These are phyloP conservation scores for Dianthus caryophyllus DNA, from an alignment of 148 eudicot species.

Conservation along the genomic window DNA sequence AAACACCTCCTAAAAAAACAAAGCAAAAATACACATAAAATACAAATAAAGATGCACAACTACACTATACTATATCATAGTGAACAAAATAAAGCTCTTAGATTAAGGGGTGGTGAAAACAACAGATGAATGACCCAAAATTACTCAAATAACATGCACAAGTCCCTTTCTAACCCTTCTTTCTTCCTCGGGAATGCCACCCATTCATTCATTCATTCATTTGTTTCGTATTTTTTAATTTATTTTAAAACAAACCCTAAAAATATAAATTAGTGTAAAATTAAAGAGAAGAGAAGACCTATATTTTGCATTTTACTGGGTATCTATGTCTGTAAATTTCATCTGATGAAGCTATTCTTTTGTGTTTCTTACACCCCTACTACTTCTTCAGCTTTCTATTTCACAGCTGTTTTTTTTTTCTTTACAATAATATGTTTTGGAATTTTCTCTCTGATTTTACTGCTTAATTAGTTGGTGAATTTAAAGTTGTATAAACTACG, in stretches of 20 bases:
- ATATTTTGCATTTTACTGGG: neutral
- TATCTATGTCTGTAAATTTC: slow-evolving; percentile 5
- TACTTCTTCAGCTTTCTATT: neutral
- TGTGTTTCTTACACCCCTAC: slow-evolving; percentile 9
- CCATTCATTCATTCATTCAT: slow-evolving; percentile 34
- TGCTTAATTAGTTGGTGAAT: neutral
- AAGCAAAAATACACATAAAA: too few relatives aligned
- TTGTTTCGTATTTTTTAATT: neutral
- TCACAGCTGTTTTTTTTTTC: neutral
- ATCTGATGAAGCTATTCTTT: slow-evolving; percentile 15
- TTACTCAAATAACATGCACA: slow-evolving; percentile 63
- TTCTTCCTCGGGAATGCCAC: slow-evolving; percentile 37
- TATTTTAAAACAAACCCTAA: slow-evolving; percentile 5
- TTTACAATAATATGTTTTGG: neutral
- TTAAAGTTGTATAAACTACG: slow-evolving; percentile 11
- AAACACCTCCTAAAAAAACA: too few relatives aligned
- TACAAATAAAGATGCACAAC: too few relatives aligned
- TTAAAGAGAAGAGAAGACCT: slow-evolving; percentile 13
- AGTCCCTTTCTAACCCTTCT: slow-evolving; percentile 68
- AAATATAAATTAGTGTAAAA: neutral
- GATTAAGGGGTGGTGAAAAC: slow-evolving; percentile 23
- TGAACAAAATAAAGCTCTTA: slow-evolving; percentile 2
- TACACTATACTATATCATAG: too few relatives aligned
- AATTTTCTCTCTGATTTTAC: slow-evolving; percentile 1
- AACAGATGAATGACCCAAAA: slow-evolving; percentile 38